These are phyloP conservation scores for Penium margaritaceum DNA, from an alignment of 139 green algal genomes.

Conservation along the genomic window DNA sequence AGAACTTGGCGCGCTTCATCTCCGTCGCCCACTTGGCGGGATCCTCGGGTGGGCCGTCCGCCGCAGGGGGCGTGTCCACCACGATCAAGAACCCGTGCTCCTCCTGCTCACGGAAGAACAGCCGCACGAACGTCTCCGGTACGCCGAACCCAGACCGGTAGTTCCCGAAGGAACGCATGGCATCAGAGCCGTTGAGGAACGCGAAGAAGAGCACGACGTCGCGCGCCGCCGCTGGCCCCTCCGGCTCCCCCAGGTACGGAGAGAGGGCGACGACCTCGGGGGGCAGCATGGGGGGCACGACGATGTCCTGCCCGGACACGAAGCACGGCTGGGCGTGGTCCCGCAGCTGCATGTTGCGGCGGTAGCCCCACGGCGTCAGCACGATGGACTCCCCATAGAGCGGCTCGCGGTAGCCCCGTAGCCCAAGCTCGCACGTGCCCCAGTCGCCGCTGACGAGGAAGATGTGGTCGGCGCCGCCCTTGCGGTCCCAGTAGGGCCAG, in stretches of 20 bases:
- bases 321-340: constrained; percentile 40
- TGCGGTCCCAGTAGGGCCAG: constrained; percentile 60
- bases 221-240: background rate
- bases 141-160: too few species aligned
- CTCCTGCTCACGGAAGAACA: background rate
- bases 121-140: background rate
- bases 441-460: constrained; percentile 3
- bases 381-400: constrained; percentile 6
- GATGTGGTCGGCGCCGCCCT: constrained; percentile 41
- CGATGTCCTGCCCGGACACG: constrained; percentile 37
- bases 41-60: background rate
- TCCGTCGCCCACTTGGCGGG: background rate
- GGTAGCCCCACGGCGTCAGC: constrained; percentile 9
- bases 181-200: too few species aligned
- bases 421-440: background rate
- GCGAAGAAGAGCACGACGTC: background rate
- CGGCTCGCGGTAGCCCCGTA: background rate
- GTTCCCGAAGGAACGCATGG: too few species aligned
- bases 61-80: too few species aligned
- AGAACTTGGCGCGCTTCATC: background rate
- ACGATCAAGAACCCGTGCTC: background rate
- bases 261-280: background rate
- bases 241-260: background rate
- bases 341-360: background rate
- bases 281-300: constrained; percentile 18